Evolutionary conservation across 306 rosid genomes (phyloP), one percentile per base, ranked within the genome.

Genomic region (Luffa aegyptiaca): DNA sequence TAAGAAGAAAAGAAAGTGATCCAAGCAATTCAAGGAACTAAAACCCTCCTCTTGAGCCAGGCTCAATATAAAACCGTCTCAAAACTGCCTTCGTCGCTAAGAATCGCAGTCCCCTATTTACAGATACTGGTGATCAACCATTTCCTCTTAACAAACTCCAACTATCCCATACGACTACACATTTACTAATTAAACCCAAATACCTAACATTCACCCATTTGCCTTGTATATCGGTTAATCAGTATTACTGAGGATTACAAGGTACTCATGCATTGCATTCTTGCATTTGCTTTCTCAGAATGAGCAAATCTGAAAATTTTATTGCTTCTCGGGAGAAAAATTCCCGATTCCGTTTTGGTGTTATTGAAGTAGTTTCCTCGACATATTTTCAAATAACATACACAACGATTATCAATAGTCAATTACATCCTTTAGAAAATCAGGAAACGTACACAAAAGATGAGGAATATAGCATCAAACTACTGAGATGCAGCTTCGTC

Each of bases 401-500:
- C 77, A 72, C 77, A 48, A 45, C 13, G 14, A 21, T 46, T 72
- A 48, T 48, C 58, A 26, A 72, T 48, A 49, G 20, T 48, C 77
- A 48, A 70, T 46, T 49, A 72, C 77, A 45, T 10, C 33, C 21
- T 3, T 42, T 26, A 46, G 58, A 72, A 72, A 72, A 72, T 72
- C 18, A 20, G 13, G 41, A 12, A 6, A 72, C 3, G 13, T 5
- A 21, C 12, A 46, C n/a, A 72, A 6, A 72, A 10, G 77, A 41
- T 39, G 51, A 9, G 44, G 57, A 74, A 53, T 18, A 53, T 16
- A 77, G 80, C 81, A 55, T 70, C 63, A 55, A 53, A 59, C 82
- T 81, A 87, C 83, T 82, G 72, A 14, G 94, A 61, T 49, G 75
- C 82, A 86, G 88, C 79, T 81, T 87, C 78, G 10, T 80, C 87